Conservation (phyloP, 192 early-diverging fungal species). For the Linnemannia elongata region DNA sequence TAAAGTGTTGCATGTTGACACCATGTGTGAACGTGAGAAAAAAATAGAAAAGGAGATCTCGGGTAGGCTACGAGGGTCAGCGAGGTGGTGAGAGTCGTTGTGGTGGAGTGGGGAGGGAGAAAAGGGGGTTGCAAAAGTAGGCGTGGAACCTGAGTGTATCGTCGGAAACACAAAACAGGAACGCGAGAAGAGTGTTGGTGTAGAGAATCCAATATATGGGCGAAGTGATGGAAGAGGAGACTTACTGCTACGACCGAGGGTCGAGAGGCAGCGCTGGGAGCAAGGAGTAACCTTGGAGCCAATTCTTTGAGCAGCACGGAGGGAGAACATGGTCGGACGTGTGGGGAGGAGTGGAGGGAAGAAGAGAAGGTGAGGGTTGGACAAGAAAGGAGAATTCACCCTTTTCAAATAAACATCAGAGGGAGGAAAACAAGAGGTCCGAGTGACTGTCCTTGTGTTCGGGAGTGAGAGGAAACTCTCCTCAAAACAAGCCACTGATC, state of each 20-base stretch:
- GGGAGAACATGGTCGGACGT: constrained; percentile 43
- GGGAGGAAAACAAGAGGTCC: background rate
- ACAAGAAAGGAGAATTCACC: constrained; percentile 12
- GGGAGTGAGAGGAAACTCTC: background rate
- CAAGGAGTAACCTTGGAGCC: constrained; percentile 46
- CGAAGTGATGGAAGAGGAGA: background rate
- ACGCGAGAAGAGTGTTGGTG: background rate
- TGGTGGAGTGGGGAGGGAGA: too few species aligned
- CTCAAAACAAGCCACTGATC: constrained; percentile 3
- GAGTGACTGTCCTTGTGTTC: background rate
- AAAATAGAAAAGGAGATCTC: background rate
- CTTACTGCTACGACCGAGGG: constrained; percentile 58
- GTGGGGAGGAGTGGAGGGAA: constrained; percentile 13
- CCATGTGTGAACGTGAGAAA: background rate
- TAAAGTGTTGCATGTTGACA: background rate
- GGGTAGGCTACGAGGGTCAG: background rate
- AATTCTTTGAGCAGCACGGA: constrained; percentile 52
- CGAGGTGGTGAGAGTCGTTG: background rate
- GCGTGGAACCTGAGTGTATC: background rate
- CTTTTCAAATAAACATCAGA: background rate
- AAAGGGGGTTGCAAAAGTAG: background rate
- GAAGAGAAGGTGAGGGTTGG: constrained; percentile 8
- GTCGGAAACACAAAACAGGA: background rate
- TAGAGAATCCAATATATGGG: too few species aligned
- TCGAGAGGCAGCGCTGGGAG: constrained; percentile 58